Base-by-base conservation (phyloP, 148 eudicot genomes). In the Vaccinium vitisidaea region DNA sequence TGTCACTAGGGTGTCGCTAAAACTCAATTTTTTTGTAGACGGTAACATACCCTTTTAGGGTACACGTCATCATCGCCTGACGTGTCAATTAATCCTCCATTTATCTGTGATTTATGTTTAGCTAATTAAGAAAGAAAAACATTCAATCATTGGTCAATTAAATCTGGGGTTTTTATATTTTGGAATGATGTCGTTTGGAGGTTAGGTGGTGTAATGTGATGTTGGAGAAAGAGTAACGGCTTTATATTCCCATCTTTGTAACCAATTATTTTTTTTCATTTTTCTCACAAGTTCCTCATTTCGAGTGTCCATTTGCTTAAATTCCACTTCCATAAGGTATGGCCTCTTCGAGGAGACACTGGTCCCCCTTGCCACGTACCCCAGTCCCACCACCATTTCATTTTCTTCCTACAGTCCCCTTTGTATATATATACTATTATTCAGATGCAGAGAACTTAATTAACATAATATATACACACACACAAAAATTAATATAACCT, bases 161-260 rank as follows among this genome's bases (percentile, higher is more conserved):
- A 5, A 49, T n/a, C 16, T 4, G 2, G 53, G 36, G 16, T 9
- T 23, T 27, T 10, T 12, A 36, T 67, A 4, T 6, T 32, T 4
- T 23, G n/a, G 23, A 75, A 5, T 36, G 73, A 36, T 59, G 32
- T 19, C 9, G 8, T 84, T 61, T 49, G 74, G 6, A 43, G 74
- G 55, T 55, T 14, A 43, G 43, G 82, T 84, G 46, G 36, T 61
- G 6, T 58, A 18, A 18, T n/a, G 67, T 7, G 82, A 70, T 52
- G 86, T 89, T 87, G 88, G 89, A 77, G 91, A 84, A 85, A 79
- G 91, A 85, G 91, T 89, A 83, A 89, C 89, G 91, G 89, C 86
- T 83, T 89, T 6, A 79, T 75, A 79, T 83, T 87, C 89, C 73
- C 76, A 18, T n/a, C 18, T 25, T 77, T 49, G 78, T 49, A 73